A percentile compares a stretch with the other conserved stretches of the same genome.
phyloP scores from a whole-genome alignment of 1,284 basidiomycete genomes.

The Cystobasidium sp. region DNA sequence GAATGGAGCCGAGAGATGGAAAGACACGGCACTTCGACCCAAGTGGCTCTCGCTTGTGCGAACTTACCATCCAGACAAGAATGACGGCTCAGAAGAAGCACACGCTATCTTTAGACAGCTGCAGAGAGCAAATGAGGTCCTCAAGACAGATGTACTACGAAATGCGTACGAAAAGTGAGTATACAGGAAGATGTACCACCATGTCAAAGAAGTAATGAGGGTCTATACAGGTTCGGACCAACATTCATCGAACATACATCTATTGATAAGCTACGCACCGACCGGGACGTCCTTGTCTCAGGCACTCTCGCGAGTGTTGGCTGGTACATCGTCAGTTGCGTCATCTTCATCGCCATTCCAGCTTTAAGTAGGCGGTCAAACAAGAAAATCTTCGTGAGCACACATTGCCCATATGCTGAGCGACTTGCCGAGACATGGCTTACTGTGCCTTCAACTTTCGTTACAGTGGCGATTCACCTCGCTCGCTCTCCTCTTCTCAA shows the following conservation, averaged over 20 bases:
- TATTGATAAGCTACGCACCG: not conserved
- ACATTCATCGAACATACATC: constrained; percentile 2
- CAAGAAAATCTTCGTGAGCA: constrained; percentile 34
- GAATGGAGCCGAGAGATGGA: constrained; percentile 9
- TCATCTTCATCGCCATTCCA: constrained; percentile 34
- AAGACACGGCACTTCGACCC: constrained; percentile 26
- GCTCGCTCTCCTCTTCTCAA: constrained; percentile 11
- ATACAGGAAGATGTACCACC: not conserved
- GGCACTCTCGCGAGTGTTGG: constrained; percentile 13
- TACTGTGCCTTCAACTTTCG: not conserved
- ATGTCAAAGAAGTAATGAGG: not conserved
- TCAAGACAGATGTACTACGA: constrained; percentile 26
- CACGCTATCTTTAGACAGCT: constrained; percentile 35
- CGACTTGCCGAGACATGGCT: not conserved
- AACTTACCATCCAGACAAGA: constrained; percentile 41
- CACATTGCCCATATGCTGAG: not conserved
- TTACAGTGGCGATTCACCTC: constrained; percentile 34
- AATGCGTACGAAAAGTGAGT: constrained; percentile 38
- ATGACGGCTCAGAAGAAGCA: constrained; percentile 36
- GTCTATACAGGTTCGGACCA: constrained; percentile 27
- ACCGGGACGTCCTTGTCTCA: constrained; percentile 20
- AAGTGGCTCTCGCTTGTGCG: constrained; percentile 30
- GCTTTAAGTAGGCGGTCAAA: constrained; percentile 8
- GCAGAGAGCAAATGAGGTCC: constrained; percentile 37
- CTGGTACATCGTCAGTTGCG: constrained; percentile 32